Conservation (phyloP, 23 red algal species). For the Agarophyton chilense region DNA sequence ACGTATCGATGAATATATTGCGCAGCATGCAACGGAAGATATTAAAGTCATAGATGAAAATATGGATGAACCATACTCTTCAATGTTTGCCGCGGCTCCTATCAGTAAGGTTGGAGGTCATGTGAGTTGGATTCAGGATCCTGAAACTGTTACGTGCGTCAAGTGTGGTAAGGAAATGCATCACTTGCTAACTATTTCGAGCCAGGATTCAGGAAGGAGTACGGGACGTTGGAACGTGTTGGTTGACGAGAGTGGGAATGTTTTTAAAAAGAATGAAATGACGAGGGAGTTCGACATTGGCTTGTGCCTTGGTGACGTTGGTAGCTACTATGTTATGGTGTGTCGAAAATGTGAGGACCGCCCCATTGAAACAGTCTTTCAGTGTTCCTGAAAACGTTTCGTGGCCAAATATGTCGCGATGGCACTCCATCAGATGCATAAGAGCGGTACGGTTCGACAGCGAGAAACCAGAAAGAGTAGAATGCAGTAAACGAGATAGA, state of each 20-base stretch:
- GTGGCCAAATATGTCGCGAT: too few relatives aligned
- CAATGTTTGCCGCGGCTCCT: neutral
- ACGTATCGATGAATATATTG: neutral
- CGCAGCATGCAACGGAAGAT: neutral
- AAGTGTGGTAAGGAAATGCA: conserved; percentile 6
- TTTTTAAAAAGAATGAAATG: neutral
- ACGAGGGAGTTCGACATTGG: neutral
- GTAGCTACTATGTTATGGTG: conserved; percentile 25
- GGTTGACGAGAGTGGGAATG: neutral
- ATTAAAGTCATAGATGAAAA: neutral
- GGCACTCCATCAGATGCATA: too few relatives aligned
- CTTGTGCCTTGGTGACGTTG: neutral
- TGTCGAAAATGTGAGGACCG: neutral
- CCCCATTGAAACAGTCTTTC: neutral
- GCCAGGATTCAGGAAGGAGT: neutral
- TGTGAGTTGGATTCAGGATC: conserved; percentile 3
- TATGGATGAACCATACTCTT: neutral
- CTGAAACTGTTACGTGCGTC: neutral
- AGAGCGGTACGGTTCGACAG: too few relatives aligned
- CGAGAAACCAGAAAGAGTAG: too few relatives aligned
- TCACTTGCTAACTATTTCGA: conserved; percentile 1
- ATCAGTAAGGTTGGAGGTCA: neutral
- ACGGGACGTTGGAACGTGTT: neutral
- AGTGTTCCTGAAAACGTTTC: conserved; percentile 1
- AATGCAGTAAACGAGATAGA: too few relatives aligned